Conservation (phyloP, 1,139 yeast species). For the Geotrichum macrosporum region DNA sequence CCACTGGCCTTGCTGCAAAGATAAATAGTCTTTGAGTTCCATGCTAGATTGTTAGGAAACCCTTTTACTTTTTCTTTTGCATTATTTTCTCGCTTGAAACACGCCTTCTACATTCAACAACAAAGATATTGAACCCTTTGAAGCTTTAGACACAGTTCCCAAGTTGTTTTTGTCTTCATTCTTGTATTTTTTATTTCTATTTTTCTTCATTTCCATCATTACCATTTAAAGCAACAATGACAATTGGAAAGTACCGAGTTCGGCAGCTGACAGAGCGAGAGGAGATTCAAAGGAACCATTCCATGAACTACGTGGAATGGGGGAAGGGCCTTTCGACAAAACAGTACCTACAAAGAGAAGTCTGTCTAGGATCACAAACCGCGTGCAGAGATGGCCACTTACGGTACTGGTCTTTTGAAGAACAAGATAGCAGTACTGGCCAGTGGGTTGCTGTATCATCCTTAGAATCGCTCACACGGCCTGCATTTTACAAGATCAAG, state of each 20-base stretch:
- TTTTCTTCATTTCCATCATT: too few species aligned
- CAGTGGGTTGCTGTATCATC: conserved; percentile 15
- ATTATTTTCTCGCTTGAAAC: too few species aligned
- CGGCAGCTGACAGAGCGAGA: conserved; percentile 38
- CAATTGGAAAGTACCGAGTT: conserved; percentile 12
- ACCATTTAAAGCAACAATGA: background rate
- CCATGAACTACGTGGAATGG: conserved; percentile 53
- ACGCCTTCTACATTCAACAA: too few species aligned
- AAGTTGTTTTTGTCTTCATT: too few species aligned
- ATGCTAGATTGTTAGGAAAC: too few species aligned
- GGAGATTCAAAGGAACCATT: conserved; percentile 47
- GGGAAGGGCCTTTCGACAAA: conserved; percentile 32
- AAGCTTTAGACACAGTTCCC: too few species aligned
- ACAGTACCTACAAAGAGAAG: conserved; percentile 34
- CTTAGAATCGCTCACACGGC: conserved; percentile 32
- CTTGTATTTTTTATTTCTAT: conserved; percentile 2
- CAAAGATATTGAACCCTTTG: too few species aligned
- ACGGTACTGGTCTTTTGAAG: conserved; percentile 34
- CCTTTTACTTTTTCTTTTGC: too few species aligned
- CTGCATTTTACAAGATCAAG: conserved; percentile 37
- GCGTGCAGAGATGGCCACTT: conserved; percentile 25
- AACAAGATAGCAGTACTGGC: conserved; percentile 15
- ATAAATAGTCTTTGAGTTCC: too few species aligned
- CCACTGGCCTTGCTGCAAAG: background rate
- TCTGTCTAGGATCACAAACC: conserved; percentile 25